phyloP scores from a whole-genome alignment of 2,329 filamentous ascomycete genomes.

The Mollisia scopiformis region DNA sequence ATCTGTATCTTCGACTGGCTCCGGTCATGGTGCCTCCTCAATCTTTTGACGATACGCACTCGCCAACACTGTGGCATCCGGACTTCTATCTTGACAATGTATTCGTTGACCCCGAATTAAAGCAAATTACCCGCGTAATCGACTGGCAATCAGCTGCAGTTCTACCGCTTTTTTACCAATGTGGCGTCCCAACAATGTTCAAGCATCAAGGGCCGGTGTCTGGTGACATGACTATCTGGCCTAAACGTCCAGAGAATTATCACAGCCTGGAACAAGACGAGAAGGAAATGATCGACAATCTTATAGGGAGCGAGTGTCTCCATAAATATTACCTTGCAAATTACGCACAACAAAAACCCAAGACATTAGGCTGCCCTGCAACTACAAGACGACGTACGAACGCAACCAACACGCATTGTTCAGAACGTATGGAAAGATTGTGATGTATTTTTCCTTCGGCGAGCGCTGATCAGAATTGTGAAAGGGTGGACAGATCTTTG shows the following conservation, averaged over 20 bases:
- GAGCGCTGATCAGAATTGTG: conserved; percentile 16
- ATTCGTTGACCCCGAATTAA: conserved; percentile 37
- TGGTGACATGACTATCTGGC: conserved; percentile 5
- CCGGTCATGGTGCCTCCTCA: no score
- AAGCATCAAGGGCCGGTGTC: conserved; percentile 4
- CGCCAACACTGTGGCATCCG: conserved; percentile 40
- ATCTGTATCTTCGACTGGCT: no score
- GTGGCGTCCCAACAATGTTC: conserved; percentile 1
- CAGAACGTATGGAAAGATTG: conserved; percentile 11
- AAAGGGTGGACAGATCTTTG: conserved; percentile 14
- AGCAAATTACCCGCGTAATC: conserved; percentile 42
- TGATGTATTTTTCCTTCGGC: conserved; percentile 16
- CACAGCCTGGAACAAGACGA: conserved; percentile 10
- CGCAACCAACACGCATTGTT: conserved; percentile 4
- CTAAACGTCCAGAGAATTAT: conserved; percentile 14
- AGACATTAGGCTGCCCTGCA: conserved; percentile 14
- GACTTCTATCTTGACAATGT: conserved; percentile 44
- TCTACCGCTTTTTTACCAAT: conserved; percentile 26
- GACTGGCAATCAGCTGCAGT: conserved; percentile 37
- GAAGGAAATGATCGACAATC: conserved; percentile 7
- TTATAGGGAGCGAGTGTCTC: conserved; percentile 6
- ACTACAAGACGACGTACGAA: conserved; percentile 13
- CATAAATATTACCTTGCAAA: conserved; percentile 11
- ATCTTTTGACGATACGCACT: conserved; percentile 23
- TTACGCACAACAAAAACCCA: conserved; percentile 11